Percentiles rank a stretch among this genome's conserved stretches.
Conservation (phyloP, 441 rosid species). For the Pelargonium exstipulatum region DNA sequence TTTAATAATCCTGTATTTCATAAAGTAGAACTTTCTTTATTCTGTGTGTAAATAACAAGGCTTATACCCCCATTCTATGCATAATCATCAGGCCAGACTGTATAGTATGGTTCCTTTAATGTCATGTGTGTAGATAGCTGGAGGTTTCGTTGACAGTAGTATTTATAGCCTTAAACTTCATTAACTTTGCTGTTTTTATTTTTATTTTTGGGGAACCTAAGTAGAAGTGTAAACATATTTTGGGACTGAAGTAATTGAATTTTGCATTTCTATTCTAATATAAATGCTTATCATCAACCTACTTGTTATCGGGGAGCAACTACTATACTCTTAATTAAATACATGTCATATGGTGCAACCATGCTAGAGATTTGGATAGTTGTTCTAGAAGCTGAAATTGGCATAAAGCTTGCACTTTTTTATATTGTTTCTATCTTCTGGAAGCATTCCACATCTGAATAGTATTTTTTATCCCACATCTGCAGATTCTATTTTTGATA, state of each 20-base stretch:
- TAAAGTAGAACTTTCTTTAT: background rate
- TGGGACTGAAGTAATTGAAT: too few relatives aligned
- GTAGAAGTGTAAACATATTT: too few relatives aligned
- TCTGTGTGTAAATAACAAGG: background rate
- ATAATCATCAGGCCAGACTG: background rate
- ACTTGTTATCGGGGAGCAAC: too few relatives aligned
- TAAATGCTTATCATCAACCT: too few relatives aligned
- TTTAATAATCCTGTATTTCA: background rate
- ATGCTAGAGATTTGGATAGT: background rate
- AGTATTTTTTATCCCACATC: slow-evolving; percentile 9
- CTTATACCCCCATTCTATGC: background rate
- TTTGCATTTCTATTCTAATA: too few relatives aligned
- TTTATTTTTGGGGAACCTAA: too few relatives aligned
- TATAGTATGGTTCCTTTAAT: background rate
- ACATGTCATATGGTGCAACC: too few relatives aligned
- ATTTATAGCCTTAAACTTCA: too few relatives aligned
- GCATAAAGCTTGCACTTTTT: slow-evolving; percentile 8
- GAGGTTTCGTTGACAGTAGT: too few relatives aligned
- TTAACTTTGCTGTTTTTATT: too few relatives aligned
- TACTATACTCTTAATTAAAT: too few relatives aligned
- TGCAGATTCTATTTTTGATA: slow-evolving; percentile 13
- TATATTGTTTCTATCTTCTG: background rate
- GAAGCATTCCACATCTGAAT: background rate
- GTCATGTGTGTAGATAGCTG: background rate
- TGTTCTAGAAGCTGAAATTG: slow-evolving; percentile 3